Evolutionary conservation across 768 basidiomycete genomes (phyloP), one percentile per base, ranked within the genome.

Genomic region (Psilocybe cubensis): DNA sequence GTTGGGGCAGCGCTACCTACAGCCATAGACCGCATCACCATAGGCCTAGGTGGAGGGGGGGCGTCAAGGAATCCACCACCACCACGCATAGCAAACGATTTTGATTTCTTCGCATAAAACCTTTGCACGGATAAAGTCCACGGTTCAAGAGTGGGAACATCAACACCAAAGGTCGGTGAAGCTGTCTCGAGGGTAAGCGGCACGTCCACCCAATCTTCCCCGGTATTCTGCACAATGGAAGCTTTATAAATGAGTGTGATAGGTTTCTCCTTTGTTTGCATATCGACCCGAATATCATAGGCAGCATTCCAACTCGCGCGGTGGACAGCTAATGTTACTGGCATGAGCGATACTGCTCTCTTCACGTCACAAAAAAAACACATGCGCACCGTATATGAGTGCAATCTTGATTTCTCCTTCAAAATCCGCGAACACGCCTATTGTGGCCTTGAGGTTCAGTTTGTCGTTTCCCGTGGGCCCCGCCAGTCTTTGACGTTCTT

Each of bases 171-270:
- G 0, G 79, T 76, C 0, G 78, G 78, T 1, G 72, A 67, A 1
- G 76, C 72, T 0, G 79, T 82, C 61, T 81, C 78, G 8, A 81
- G 74, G 1, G 71, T 74, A 2, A 80, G 63, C 1, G 74, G 68
- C 2, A 79, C 73, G 54, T 81, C 73, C 0, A 65, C 65, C 79
- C 79, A 83, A 42, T 73, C 70, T 76, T 82, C 79, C 28, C 79
- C 79, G 6, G 79, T 80, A 42, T 59, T 69, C 53, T 80, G 80
- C 0, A 63, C 70, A 47, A 80, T 75, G 2, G 66, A 64, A 0
- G 72, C 78, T 59, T 79, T 79, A 64, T 80, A 80, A 3, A 71
- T 68, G 21, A 80, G 52, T 2, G 60, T 69, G 0, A 81, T 65
- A 1, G 76, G 74, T 12, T 67, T 70, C 20, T 76, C 74, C 52